Evolutionary conservation across 768 basidiomycete genomes (phyloP).

Genomic region (Mycena metata): DNA sequence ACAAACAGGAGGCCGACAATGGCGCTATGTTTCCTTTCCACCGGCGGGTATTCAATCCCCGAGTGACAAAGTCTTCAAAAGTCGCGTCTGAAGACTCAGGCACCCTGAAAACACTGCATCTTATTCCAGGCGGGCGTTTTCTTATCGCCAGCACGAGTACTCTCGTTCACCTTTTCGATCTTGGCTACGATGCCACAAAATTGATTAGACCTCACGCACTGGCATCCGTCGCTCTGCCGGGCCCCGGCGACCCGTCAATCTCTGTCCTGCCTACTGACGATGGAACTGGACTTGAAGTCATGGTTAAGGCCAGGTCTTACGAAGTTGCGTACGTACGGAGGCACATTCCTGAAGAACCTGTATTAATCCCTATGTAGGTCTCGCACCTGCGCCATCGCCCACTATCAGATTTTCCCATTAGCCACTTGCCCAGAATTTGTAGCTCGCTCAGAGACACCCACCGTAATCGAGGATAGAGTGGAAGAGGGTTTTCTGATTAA

Average conservation of each 20-base stretch:
- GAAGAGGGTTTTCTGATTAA: conserved; percentile 1
- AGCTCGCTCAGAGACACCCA: not conserved
- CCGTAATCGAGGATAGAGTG: not conserved
- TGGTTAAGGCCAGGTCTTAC: not conserved
- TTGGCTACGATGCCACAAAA: conserved; percentile 11
- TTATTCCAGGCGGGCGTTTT: conserved; percentile 26
- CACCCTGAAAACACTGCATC: not conserved
- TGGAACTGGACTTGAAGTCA: conserved; percentile 17
- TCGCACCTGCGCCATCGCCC: not conserved
- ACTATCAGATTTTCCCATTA: conserved; percentile 11
- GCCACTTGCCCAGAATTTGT: conserved; percentile 16
- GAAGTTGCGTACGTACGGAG: not conserved
- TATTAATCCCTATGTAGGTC: not conserved
- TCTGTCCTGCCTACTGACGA: conserved; percentile 18
- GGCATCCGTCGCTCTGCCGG: conserved; percentile 10
- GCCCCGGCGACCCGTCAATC: not conserved
- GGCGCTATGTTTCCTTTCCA: not conserved
- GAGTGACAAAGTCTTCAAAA: conserved; percentile 7
- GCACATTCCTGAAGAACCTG: not conserved
- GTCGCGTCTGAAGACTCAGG: conserved; percentile 8
- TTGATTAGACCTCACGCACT: conserved; percentile 18
- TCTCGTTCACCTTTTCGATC: conserved; percentile 21
- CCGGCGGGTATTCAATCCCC: conserved; percentile 10
- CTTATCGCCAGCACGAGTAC: conserved; percentile 9
- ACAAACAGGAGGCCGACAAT: not conserved